phyloP scores from a whole-genome alignment of 371 early-diverging fungal genomes.

The Fennellomyces sp. region DNA sequence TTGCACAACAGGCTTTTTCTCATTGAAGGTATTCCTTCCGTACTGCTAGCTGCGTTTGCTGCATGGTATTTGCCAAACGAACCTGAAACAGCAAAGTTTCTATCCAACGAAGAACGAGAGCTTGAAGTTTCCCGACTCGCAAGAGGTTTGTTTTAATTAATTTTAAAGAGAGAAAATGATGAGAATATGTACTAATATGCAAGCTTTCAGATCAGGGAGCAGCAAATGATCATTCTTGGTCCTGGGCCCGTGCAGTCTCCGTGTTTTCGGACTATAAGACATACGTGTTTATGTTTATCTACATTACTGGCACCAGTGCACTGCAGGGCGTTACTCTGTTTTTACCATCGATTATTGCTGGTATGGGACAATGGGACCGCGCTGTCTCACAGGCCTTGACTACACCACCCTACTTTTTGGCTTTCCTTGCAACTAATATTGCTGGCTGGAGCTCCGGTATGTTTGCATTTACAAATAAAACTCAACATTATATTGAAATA shows the following conservation, averaged over 20 bases:
- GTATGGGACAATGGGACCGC: constrained; percentile 41
- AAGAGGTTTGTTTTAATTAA: too few species aligned
- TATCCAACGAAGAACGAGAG: constrained; percentile 55
- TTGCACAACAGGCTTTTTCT: constrained; percentile 48
- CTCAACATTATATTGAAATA: not conserved
- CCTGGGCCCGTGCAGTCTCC: constrained; percentile 38
- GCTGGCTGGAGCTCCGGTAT: constrained; percentile 39
- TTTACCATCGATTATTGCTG: constrained; percentile 38
- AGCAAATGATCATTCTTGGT: constrained; percentile 44
- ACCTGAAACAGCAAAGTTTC: constrained; percentile 58
- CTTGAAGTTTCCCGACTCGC: constrained; percentile 49
- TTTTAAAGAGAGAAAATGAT: not conserved
- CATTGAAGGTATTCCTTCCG: constrained; percentile 53
- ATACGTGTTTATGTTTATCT: constrained; percentile 36
- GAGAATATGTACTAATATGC: too few species aligned
- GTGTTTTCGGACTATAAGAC: constrained; percentile 50
- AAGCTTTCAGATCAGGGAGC: constrained; percentile 49
- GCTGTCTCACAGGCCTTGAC: constrained; percentile 40
- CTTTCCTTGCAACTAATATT: constrained; percentile 22
- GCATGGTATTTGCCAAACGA: constrained; percentile 56
- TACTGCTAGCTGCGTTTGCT: constrained; percentile 37
- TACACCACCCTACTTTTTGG: constrained; percentile 36
- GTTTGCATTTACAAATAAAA: not conserved
- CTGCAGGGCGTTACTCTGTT: constrained; percentile 47
- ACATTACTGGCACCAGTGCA: constrained; percentile 40